Evolutionary conservation across 1,284 basidiomycete species (phyloP).

Genomic region (Boletus semigastroideus): DNA sequence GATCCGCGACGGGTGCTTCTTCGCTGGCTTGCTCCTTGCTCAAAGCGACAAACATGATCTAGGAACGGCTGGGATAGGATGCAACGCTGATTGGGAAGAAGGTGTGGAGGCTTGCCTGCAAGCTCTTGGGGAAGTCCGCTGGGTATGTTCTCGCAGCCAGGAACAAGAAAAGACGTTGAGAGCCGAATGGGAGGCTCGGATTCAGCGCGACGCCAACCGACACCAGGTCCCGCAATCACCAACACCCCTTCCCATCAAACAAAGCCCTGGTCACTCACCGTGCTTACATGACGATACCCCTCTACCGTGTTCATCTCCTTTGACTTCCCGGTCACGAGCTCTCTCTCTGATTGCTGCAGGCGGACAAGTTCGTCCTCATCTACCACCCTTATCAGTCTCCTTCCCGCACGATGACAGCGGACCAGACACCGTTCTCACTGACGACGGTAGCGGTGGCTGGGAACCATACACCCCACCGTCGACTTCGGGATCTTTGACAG

Average conservation of each 20-base stretch:
- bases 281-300: slow-evolving; percentile 24
- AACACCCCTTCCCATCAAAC: slow-evolving; percentile 20
- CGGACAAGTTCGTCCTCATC: slow-evolving; percentile 30
- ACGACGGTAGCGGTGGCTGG: slow-evolving; percentile 51
- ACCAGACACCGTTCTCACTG: slow-evolving; percentile 47
- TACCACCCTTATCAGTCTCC: slow-evolving; percentile 31
- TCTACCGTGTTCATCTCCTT: slow-evolving; percentile 12
- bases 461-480: slow-evolving; percentile 58
- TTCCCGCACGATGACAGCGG: slow-evolving; percentile 41
- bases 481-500: slow-evolving; percentile 46
- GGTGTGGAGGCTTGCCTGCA: slow-evolving; percentile 69
- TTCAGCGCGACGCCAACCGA: slow-evolving; percentile 24
- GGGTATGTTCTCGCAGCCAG: slow-evolving; percentile 74
- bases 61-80: slow-evolving; percentile 44
- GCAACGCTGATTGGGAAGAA: slow-evolving; percentile 58
- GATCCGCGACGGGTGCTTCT: slow-evolving; percentile 78
- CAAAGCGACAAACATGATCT: slow-evolving; percentile 40
- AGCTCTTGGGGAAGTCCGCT: slow-evolving; percentile 75
- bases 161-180: slow-evolving; percentile 65
- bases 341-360: slow-evolving; percentile 34
- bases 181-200: slow-evolving; percentile 59
- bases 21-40: slow-evolving; percentile 72
- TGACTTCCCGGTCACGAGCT: slow-evolving; percentile 13
- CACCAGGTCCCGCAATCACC: slow-evolving; percentile 29
- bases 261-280: slow-evolving; percentile 32